Evolutionary conservation across 1,284 basidiomycete species (phyloP).

Genomic region (Inonotus obliquus): DNA sequence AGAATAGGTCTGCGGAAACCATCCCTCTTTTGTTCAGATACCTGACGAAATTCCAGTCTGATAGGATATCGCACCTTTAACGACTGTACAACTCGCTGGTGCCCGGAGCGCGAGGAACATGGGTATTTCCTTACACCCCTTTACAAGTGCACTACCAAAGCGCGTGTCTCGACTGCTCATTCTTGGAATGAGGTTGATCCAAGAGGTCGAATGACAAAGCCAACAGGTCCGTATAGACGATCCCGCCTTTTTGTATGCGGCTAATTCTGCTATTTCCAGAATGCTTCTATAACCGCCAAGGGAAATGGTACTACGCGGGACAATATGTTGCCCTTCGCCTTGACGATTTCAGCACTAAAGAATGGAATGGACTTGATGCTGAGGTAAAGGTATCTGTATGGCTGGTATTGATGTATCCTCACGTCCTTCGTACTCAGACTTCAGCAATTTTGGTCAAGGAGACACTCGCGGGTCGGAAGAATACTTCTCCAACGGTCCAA

Average conservation of each 20-base stretch:
- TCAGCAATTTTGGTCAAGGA: slow-evolving; percentile 61
- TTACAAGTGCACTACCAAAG: slow-evolving; percentile 73
- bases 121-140: slow-evolving; percentile 66
- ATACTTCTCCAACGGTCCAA: slow-evolving; percentile 67
- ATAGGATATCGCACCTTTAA: slow-evolving; percentile 61
- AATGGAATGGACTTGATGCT: slow-evolving; percentile 59
- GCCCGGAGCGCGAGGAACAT: slow-evolving; percentile 72
- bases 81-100: slow-evolving; percentile 66
- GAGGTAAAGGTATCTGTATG: slow-evolving; percentile 40
- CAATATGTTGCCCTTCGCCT: slow-evolving; percentile 61
- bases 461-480: slow-evolving; percentile 63
- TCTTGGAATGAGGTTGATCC: slow-evolving; percentile 61
- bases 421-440: slow-evolving; percentile 39
- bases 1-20: slow-evolving; percentile 42
- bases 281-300: slow-evolving; percentile 73
- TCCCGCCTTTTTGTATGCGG: neutral
- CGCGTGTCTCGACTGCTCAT: slow-evolving; percentile 66
- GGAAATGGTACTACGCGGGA: slow-evolving; percentile 78
- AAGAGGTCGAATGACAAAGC: slow-evolving; percentile 48
- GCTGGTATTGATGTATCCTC: neutral
- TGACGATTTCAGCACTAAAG: slow-evolving; percentile 55
- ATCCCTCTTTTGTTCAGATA: slow-evolving; percentile 5
- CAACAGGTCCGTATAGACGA: slow-evolving; percentile 46
- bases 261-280: slow-evolving; percentile 36
- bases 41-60: slow-evolving; percentile 38